Evolutionary conservation across 2,329 filamentous ascomycete genomes (phyloP), one percentile per base, ranked within the genome.

Genomic region (Botrytis aclada): DNA sequence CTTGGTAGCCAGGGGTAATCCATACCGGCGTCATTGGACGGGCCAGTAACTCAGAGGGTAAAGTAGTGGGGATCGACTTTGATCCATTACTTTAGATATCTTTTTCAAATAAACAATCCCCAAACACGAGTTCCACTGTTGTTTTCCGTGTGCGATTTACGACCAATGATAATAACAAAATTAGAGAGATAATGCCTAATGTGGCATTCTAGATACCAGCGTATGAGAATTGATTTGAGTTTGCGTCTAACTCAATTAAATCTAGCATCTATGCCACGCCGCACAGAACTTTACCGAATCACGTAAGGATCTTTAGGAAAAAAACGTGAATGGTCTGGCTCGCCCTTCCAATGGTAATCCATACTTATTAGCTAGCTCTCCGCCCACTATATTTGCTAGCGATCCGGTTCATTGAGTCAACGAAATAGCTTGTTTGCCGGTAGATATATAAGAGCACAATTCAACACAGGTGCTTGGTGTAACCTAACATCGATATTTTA

Each of bases 31-130:
- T 54, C 61, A 71, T 66, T 71, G 69, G 58, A 64, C 60, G 34
- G 37, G 61, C 32, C 41, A 64, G 25, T 60, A 70, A 29, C 32
- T 64, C 69, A 54, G 58, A 63, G 22, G 32, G 56, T 45, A 45
- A 61, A 62, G 56, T 45, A 70, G 69, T 63, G 69, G 54, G 56
- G 56, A 64, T 45, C 43, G 51, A 69, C 34, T 69, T 32, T 69
- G 65, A 69, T 65, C 61, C 69, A 51, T 70, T 41, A 32, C 58
- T 64, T 45, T 39, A 41, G 41, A 47, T 25, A 34, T 70, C 34
- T 16, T 45, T 34, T 45, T 29, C 18, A 64, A 45, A 56, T 56
- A 29, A 25, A 64, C 47, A 25, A 62, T 22, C 65, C 47, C 43
- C n/a, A 64, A 39, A 64, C 69, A 64, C 39, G 43, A 61, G 69